Conservation (phyloP, 345 rosid genomes). For the Arabidopsis arenosa region DNA sequence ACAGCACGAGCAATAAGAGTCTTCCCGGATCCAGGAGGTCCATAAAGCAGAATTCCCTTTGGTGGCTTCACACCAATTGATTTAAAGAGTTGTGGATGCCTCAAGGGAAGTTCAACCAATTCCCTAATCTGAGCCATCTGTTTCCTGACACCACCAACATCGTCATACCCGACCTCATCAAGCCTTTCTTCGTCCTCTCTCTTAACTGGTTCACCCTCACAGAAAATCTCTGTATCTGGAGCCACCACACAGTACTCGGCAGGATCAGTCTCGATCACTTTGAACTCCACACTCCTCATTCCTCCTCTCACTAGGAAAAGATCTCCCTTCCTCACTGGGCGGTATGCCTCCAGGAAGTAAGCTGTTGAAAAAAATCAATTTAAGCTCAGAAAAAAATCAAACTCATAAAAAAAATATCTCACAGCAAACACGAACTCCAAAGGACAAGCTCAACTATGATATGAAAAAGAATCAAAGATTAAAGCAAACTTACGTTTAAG, state of each 20-base stretch:
- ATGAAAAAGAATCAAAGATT: constrained; percentile 1
- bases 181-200: constrained; percentile 94
- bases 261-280: constrained; percentile 90
- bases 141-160: constrained; percentile 98
- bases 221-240: constrained; percentile 95
- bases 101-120: constrained; percentile 87
- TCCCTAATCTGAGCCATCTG: constrained; percentile 99
- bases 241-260: constrained; percentile 93
- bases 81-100: constrained; percentile 95
- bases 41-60: constrained; percentile 86
- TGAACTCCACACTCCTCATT: constrained; percentile 95
- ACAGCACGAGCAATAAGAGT: constrained; percentile 96
- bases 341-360: constrained; percentile 92
- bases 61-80: constrained; percentile 99
- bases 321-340: constrained; percentile 97
- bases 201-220: constrained; percentile 95
- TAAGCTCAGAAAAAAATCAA: constrained; percentile 22
- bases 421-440: constrained; percentile 1
- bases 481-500: constrained; percentile 73
- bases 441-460: neutral
- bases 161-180: constrained; percentile 95
- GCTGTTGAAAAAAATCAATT: constrained; percentile 54
- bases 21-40: constrained; percentile 90
- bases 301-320: constrained; percentile 96
- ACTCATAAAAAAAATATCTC: neutral